Evolutionary conservation across 768 basidiomycete genomes (phyloP), one percentile per base, ranked within the genome.

Genomic region (Pisolithus tinctorius): DNA sequence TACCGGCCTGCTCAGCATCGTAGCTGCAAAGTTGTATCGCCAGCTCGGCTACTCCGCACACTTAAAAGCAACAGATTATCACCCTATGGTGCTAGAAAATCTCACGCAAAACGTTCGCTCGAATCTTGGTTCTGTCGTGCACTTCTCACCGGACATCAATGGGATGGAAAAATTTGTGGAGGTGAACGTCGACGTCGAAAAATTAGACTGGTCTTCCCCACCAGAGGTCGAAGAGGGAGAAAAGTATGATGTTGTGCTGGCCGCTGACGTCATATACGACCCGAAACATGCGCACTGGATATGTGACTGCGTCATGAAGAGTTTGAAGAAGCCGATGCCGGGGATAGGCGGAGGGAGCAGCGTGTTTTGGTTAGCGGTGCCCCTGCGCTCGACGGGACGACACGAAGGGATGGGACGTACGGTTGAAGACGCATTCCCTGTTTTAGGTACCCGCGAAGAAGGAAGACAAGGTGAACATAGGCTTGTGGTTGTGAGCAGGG

Each of bases 1-100:
- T 3, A 93, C 90, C 0, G 90, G 90, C 4, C 69, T 92, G 49
- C 74, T 92, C n/a, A 87, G 87, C 56, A 83, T 93, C 55, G 73
- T 79, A 10, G 70, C 75, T 1, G 78, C 80, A 1, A 81, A 77
- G 58, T 59, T 83, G 3, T 63, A 80, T 8, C 59, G 50, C 7
- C 57, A 52, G 51, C 53, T 29, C 44, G 7, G 23, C 4, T 38
- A 38, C 6, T 25, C 25, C 6, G 60, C 69, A 0, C 49, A 59
- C 6, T 71, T 91, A 49, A 66, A 83, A 20, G 85, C 88, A 13
- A 89, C 86, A 8, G 90, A 93, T 61, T 91, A 80, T 57, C 88
- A 92, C 62, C 78, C 82, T 0, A 74, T 76, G n/a, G 88, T 91
- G 2, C 74, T 93, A 11, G 66, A 69, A 16, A 93, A 93, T 64